phyloP scores from a whole-genome alignment of 75 land plant species.

The Pinus taeda region DNA sequence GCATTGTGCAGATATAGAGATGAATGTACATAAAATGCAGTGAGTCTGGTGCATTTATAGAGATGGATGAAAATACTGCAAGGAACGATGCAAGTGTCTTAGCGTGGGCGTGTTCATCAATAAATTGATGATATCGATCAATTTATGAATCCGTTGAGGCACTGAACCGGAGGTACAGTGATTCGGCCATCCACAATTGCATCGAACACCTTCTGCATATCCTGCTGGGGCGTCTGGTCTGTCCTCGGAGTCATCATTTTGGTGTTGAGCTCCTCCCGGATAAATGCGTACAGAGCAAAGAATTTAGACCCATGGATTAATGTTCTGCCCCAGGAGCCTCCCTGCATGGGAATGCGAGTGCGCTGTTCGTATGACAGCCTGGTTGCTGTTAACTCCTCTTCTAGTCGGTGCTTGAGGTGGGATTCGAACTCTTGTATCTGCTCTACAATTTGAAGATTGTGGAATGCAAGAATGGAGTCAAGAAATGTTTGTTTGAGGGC shows the following conservation, averaged over 20 bases:
- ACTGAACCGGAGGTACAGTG: constrained; percentile 35
- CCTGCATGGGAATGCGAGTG: constrained; percentile 16
- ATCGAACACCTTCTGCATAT: constrained; percentile 38
- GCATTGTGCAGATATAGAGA: too few species aligned
- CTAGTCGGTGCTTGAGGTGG: constrained; percentile 38
- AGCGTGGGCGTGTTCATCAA: too few species aligned
- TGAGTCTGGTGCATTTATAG: too few species aligned
- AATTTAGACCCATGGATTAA: constrained; percentile 37
- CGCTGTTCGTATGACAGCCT: constrained; percentile 6
- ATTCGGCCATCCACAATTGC: constrained; percentile 35
- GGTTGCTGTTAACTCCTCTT: constrained; percentile 36
- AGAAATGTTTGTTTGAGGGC: constrained; percentile 12
- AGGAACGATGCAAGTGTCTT: too few species aligned
- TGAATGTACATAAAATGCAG: too few species aligned
- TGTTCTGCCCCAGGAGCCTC: constrained; percentile 13
- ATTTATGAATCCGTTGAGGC: constrained; percentile 20
- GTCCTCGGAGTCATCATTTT: constrained; percentile 32
- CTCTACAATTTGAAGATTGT: too few species aligned
- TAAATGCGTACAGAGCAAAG: constrained; percentile 42
- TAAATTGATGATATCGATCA: too few species aligned
- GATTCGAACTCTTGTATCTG: background rate
- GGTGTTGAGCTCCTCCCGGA: constrained; percentile 34
- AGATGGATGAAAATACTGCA: too few species aligned
- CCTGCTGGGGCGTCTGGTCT: constrained; percentile 38
- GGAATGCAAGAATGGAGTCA: too few species aligned